A percentile compares a stretch with the other conserved stretches of the same genome.
Conservation (phyloP, 1,284 basidiomycete genomes). For the Hypsizygus ulmarius region DNA sequence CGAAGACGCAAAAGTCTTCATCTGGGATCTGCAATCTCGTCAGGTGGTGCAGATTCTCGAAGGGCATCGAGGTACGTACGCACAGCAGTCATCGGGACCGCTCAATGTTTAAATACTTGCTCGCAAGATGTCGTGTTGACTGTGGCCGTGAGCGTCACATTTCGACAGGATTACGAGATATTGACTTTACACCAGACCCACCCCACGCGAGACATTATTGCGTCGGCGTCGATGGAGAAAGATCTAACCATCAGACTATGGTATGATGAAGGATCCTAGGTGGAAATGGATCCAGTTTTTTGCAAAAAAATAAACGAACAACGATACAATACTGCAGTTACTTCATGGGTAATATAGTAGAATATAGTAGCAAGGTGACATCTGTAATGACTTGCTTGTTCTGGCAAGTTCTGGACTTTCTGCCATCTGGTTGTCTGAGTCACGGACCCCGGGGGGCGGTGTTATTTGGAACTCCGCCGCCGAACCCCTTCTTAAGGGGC, state of each 20-base stretch:
- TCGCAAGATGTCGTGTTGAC: conserved; percentile 68
- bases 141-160: conserved; percentile 55
- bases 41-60: conserved; percentile 72
- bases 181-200: conserved; percentile 52
- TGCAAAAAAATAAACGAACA: background rate
- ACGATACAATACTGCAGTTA: background rate
- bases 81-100: too few species aligned
- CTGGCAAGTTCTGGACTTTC: conserved; percentile 19
- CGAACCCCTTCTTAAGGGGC: conserved; percentile 24
- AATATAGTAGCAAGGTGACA: background rate
- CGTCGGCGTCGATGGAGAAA: conserved; percentile 82
- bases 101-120: conserved; percentile 15
- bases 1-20: conserved; percentile 84
- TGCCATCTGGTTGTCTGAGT: too few species aligned
- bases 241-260: conserved; percentile 80
- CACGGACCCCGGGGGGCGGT: conserved; percentile 19
- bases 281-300: background rate
- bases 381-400: conserved; percentile 10
- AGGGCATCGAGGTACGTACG: conserved; percentile 83
- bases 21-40: conserved; percentile 91
- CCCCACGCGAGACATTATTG: conserved; percentile 69
- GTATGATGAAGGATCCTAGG: conserved; percentile 45
- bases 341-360: conserved; percentile 2
- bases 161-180: conserved; percentile 1
- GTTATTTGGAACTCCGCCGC: conserved; percentile 37